phyloP scores from a whole-genome alignment of 768 basidiomycete genomes.

The Gelatoporia subvermispora region DNA sequence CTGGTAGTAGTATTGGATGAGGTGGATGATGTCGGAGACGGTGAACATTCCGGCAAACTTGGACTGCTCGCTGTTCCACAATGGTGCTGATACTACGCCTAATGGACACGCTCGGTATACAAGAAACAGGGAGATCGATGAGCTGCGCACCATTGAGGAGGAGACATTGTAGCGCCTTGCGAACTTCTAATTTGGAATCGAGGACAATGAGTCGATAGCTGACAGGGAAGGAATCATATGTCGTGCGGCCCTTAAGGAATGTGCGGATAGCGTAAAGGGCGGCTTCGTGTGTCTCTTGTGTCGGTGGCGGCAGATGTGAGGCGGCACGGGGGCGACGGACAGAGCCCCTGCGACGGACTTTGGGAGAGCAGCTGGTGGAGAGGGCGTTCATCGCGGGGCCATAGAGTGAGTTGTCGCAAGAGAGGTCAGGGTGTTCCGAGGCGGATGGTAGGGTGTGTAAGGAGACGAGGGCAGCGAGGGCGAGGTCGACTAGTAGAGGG shows the following conservation, averaged over 20 bases:
- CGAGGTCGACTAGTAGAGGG: too few species aligned
- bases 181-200: conserved; percentile 93
- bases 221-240: conserved; percentile 97
- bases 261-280: conserved; percentile 67
- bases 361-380: conserved; percentile 46
- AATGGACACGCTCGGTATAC: conserved; percentile 3
- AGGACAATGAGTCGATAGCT: conserved; percentile 95
- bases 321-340: conserved; percentile 48
- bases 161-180: conserved; percentile 87
- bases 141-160: conserved; percentile 62
- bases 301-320: conserved; percentile 53
- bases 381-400: conserved; percentile 36
- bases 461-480: too few species aligned
- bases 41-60: conserved; percentile 98
- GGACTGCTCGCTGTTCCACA: conserved; percentile 95
- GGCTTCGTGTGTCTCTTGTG: conserved; percentile 62
- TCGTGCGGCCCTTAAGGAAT: conserved; percentile 80
- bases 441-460: too few species aligned
- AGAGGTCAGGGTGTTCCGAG: too few species aligned
- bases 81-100: conserved; percentile 97
- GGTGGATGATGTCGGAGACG: conserved; percentile 97
- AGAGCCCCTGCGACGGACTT: conserved; percentile 51
- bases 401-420: too few species aligned
- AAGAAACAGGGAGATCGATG: background rate
- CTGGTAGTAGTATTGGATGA: conserved; percentile 97